A percentile compares a stretch with the other conserved stretches of the same genome.
Evolutionary conservation across 352 stramenopile genomes (phyloP).

Genomic region (Phytophthora nicotianae): DNA sequence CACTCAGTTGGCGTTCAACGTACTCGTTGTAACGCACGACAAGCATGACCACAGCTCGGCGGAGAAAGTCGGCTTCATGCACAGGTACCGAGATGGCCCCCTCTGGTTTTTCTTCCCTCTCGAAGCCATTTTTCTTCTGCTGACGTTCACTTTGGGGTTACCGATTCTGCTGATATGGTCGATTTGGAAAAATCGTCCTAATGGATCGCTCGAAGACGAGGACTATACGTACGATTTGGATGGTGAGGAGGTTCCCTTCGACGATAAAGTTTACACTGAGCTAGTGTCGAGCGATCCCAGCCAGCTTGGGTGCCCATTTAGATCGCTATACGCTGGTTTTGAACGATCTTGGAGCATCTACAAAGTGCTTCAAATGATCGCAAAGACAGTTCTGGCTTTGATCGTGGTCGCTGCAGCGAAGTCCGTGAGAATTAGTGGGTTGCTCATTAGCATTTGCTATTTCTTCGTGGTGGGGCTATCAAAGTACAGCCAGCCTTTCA

Average conservation of each 20-base stretch:
- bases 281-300: not conserved
- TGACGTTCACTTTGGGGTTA: not conserved
- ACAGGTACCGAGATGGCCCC: not conserved
- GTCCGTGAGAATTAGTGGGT: not conserved
- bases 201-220: not conserved
- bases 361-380: constrained; percentile 1
- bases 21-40: not conserved
- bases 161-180: not conserved
- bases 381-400: not conserved
- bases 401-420: not conserved
- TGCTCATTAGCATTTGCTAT: not conserved
- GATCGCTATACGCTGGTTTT: not conserved
- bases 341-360: not conserved
- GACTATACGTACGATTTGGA: not conserved
- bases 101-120: not conserved
- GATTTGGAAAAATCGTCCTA: not conserved
- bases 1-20: not conserved
- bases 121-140: not conserved
- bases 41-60: not conserved
- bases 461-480: not conserved
- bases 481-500: not conserved
- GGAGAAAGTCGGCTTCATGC: not conserved
- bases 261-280: not conserved
- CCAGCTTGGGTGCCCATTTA: not conserved
- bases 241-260: not conserved